Conservation (phyloP, 2,329 filamentous ascomycete genomes). For the Stachybotrys echinatus region DNA sequence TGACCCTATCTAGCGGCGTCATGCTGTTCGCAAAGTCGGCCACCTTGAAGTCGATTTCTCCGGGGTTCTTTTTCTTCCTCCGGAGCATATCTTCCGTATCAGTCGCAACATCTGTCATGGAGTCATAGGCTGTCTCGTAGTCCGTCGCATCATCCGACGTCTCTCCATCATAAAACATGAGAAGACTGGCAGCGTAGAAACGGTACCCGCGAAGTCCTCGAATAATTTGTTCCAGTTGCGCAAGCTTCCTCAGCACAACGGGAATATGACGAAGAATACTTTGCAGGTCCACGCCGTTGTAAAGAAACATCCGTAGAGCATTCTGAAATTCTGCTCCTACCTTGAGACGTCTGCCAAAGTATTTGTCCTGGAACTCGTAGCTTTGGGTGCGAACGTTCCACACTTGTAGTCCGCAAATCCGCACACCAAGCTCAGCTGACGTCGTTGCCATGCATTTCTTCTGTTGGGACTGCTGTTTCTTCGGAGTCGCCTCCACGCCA, state of each 20-base stretch:
- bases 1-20: constrained; percentile 71
- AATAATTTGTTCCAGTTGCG: constrained; percentile 78
- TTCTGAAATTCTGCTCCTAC: constrained; percentile 85
- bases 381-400: constrained; percentile 82
- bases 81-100: constrained; percentile 50
- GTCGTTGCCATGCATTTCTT: constrained; percentile 92
- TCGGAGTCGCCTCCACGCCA: constrained; percentile 82
- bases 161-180: constrained; percentile 96
- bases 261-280: constrained; percentile 86
- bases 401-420: constrained; percentile 92
- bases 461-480: constrained; percentile 89
- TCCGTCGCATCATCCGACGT: constrained; percentile 41
- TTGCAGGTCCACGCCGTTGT: constrained; percentile 75
- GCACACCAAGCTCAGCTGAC: constrained; percentile 83
- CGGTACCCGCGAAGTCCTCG: constrained; percentile 76
- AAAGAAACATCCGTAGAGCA: constrained; percentile 83
- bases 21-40: constrained; percentile 98
- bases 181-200: constrained; percentile 89
- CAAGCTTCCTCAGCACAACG: constrained; percentile 76
- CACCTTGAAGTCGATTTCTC: constrained; percentile 86
- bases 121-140: constrained; percentile 49
- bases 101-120: constrained; percentile 52
- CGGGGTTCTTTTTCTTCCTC: constrained; percentile 42
- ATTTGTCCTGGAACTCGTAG: constrained; percentile 97
- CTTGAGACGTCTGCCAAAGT: constrained; percentile 85